Conservation (phyloP, 2,329 filamentous ascomycete genomes). For the Colletotrichum tofieldiae region DNA sequence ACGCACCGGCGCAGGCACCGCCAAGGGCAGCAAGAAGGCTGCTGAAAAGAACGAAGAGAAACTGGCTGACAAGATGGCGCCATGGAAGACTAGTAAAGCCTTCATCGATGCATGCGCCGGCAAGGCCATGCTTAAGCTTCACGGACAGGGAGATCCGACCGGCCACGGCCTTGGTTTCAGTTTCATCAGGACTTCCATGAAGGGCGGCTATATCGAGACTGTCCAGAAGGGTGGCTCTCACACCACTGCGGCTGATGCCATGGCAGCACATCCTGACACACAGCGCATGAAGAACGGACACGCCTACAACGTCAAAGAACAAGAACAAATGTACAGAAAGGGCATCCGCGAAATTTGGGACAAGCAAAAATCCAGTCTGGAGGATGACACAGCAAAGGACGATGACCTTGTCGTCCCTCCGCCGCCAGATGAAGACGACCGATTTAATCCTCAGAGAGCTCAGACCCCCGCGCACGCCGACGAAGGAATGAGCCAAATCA, state of each 20-base stretch:
- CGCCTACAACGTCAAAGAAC: conserved; percentile 96
- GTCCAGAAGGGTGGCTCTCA: conserved; percentile 73
- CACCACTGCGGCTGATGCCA: conserved; percentile 83
- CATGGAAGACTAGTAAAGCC: conserved; percentile 97
- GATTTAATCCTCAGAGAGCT: conserved; percentile 80
- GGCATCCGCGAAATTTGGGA: conserved; percentile 95
- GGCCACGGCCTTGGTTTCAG: conserved; percentile 95
- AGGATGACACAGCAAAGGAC: conserved; percentile 78
- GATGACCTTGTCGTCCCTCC: conserved; percentile 70
- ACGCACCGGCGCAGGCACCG: conserved; percentile 49
- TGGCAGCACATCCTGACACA: conserved; percentile 77
- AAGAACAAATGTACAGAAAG: conserved; percentile 92
- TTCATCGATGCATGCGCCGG: conserved; percentile 94
- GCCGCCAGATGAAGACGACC: conserved; percentile 74
- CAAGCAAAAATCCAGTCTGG: conserved; percentile 84
- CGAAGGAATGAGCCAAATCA: conserved; percentile 86
- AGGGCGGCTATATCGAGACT: conserved; percentile 92
- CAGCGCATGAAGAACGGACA: conserved; percentile 89
- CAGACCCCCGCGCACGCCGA: conserved; percentile 79
- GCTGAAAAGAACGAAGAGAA: conserved; percentile 75
- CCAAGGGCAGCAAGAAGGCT: conserved; percentile 62
- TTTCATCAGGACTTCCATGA: conserved; percentile 99
- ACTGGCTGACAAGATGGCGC: conserved; percentile 89
- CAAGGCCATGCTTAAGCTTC: conserved; percentile 96
- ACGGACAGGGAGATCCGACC: conserved; percentile 95